These are phyloP conservation scores for Fusarium lyarnte DNA, from an alignment of 2,329 filamentous ascomycete species.

Conservation along the genomic window DNA sequence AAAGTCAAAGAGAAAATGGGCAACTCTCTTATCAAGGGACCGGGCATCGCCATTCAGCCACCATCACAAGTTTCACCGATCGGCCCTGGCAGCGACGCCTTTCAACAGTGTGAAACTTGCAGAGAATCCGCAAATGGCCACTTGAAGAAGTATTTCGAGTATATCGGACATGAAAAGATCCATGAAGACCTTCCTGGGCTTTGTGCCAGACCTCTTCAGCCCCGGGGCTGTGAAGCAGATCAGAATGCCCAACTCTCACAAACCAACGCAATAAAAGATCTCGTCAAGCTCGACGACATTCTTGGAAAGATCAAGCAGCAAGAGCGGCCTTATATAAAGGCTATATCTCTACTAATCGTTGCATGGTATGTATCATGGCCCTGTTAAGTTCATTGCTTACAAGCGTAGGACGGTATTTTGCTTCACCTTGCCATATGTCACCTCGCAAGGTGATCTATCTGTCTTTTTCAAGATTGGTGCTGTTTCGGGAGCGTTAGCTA, in stretches of 20 bases:
- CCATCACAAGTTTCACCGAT: accelerated
- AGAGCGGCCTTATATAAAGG: accelerated
- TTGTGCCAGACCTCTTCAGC: accelerated
- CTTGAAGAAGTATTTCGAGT: not conserved
- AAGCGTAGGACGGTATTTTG: not conserved
- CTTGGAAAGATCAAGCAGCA: not conserved
- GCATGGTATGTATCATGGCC: not conserved
- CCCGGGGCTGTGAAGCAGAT: accelerated
- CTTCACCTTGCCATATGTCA: not conserved
- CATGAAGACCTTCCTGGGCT: not conserved
- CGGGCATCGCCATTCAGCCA: accelerated
- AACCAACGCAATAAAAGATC: accelerated
- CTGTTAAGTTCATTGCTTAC: not conserved
- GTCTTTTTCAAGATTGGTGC: accelerated
- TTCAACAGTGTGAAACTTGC: not conserved
- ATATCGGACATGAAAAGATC: accelerated
- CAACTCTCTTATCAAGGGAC: accelerated
- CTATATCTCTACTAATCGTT: not conserved
- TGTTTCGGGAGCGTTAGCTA: accelerated
- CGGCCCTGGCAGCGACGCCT: accelerated
- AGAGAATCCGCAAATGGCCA: not conserved
- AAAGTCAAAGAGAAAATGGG: accelerated
- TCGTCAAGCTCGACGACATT: not conserved
- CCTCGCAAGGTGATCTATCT: accelerated
- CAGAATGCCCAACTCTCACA: not conserved